Percentiles rank a stretch among this genome's conserved stretches.
Conservation (phyloP, 2,329 filamentous ascomycete species). For the Hymenoscyphus albidus region DNA sequence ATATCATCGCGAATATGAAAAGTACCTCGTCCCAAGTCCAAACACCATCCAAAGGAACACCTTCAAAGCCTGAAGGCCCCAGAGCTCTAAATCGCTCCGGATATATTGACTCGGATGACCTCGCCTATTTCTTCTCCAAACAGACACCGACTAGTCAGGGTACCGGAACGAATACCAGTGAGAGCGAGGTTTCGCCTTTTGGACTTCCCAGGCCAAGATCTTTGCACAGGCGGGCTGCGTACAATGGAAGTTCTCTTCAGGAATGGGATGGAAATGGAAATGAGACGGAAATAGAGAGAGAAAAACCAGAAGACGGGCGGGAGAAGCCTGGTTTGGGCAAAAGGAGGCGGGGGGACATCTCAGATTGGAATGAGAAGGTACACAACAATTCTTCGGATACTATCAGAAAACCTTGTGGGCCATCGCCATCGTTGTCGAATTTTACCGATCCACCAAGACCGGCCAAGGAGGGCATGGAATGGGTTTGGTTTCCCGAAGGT, state of each 20-base stretch:
- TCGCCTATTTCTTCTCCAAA: neutral
- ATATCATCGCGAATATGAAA: too few species aligned
- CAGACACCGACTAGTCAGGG: neutral
- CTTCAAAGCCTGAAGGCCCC: neutral
- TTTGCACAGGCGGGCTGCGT: neutral
- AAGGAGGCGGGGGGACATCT: neutral
- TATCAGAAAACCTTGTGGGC: neutral
- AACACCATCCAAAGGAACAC: neutral
- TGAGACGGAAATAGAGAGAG: neutral
- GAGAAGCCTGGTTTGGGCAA: neutral
- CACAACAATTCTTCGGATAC: neutral
- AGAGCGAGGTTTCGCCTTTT: neutral
- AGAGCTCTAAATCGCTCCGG: neutral
- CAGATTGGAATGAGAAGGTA: neutral
- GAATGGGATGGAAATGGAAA: neutral
- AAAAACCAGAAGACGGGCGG: neutral
- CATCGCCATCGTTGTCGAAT: neutral
- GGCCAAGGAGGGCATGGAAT: constrained; percentile 52
- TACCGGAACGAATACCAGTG: neutral
- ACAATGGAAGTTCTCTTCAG: neutral
- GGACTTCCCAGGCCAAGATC: neutral
- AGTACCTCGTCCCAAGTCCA: neutral
- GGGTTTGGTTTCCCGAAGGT: constrained; percentile 60
- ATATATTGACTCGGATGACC: neutral
- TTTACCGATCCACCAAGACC: constrained; percentile 49